Base-by-base conservation (phyloP, 768 basidiomycete genomes). In the Kwoniella sp. region DNA sequence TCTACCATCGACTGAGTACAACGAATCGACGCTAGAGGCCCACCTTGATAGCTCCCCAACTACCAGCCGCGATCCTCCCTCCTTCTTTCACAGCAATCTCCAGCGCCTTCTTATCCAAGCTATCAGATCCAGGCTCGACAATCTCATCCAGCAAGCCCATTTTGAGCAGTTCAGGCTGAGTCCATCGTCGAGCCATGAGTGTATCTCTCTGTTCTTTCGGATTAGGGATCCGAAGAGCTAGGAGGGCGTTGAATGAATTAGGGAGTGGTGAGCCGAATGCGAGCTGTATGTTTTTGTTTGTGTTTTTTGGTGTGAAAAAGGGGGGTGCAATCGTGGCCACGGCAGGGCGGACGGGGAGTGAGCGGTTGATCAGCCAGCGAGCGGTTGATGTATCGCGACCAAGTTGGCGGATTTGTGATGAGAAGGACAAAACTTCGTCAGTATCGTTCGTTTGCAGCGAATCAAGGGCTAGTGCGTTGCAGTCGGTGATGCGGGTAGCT, bases 251-350 rank as follows among this genome's bases (percentile, higher is more conserved):
- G 70, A 94, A 86, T 0, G 88, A 88, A 51, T 85, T 82, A 0
- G 92, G 92, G 83, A 90, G 87, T 0, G 86, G 82, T 9, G 91
- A 90, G 55, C 90, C 91, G 70, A 94, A 92, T 74, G 88, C 87
- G 47, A 92, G 64, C 76, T 78, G 58, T 13, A n/a, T n/a, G n/a
- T n/a, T n/a, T n/a, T n/a, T n/a, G n/a, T n/a, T n/a, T n/a, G n/a
- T n/a, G n/a, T n/a, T n/a, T n/a, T n/a, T n/a, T n/a, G n/a, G n/a
- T n/a, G n/a, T n/a, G n/a, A n/a, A n/a, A n/a, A n/a, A n/a, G n/a
- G n/a, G n/a, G n/a, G 64, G 56, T 13, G 8, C 36, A 3, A 22
- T 15, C 33, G 33, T 13, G 13, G 33, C 33, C 6, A 33, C 33
- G 13, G 33, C 13, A 13, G 33, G 13, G 6, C 33, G 33, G 33